phyloP scores from a whole-genome alignment of 1,284 basidiomycete species.

The Trametes versicolor region DNA sequence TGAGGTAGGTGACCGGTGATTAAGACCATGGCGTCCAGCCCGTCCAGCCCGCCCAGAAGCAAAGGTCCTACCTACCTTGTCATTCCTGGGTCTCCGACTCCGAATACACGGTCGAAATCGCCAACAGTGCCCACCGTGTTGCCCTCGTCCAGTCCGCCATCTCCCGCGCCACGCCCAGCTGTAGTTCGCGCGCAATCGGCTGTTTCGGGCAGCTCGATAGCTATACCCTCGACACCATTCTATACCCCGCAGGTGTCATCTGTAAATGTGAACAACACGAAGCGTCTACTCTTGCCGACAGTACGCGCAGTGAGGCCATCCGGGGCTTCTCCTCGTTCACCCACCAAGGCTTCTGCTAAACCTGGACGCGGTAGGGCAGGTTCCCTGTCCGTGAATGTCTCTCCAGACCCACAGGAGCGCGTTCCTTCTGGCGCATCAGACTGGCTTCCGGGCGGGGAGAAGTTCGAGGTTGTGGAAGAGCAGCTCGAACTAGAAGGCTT shows the following conservation, averaged over 20 bases:
- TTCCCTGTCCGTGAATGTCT: conserved; percentile 35
- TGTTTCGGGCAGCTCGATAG: conserved; percentile 23
- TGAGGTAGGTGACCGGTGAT: conserved; percentile 1
- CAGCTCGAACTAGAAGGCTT: conserved; percentile 63
- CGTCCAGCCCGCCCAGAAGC: conserved; percentile 25
- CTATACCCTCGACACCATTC: conserved; percentile 32
- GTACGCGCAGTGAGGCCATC: conserved; percentile 34
- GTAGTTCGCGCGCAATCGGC: conserved; percentile 25
- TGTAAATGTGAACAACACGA: conserved; percentile 22
- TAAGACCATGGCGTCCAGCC: conserved; percentile 27
- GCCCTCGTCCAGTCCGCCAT: conserved; percentile 23
- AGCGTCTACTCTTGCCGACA: conserved; percentile 43
- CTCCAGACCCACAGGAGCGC: conserved; percentile 36
- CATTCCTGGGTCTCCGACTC: conserved; percentile 27
- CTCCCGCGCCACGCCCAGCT: conserved; percentile 24
- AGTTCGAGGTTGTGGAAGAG: conserved; percentile 58
- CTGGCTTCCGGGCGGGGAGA: conserved; percentile 52
- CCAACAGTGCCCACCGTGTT: conserved; percentile 23
- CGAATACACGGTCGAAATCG: conserved; percentile 28
- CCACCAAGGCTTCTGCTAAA: conserved; percentile 37
- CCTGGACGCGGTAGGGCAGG: conserved; percentile 40
- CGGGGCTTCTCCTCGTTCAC: conserved; percentile 26
- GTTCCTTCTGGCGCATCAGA: conserved; percentile 27
- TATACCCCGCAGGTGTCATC: conserved; percentile 34
- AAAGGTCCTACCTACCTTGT: conserved; percentile 19